Evolutionary conservation across 1,284 basidiomycete species (phyloP), one percentile per base, ranked within the genome.

Genomic region (Melampsora americana): DNA sequence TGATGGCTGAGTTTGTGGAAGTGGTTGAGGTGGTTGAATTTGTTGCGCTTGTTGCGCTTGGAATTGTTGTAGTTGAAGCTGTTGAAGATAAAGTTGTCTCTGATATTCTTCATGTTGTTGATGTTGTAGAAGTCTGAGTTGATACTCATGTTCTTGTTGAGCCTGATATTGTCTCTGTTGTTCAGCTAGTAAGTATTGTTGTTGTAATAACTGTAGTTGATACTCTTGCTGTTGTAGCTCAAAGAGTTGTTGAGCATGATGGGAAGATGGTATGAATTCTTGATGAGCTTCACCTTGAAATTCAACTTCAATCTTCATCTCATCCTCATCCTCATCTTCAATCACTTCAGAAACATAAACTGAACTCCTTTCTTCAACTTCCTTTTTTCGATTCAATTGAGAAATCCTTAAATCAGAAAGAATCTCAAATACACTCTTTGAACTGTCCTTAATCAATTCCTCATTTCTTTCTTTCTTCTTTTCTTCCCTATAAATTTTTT

Each of bases 11-110:
- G 32, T 14, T n/a, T 2, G 23, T 39, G 11, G 67, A n/a, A 5
- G 50, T 35, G 14, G 69, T 44, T 61, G 69, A n/a, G 59, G 59
- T 48, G 59, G 68, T 48, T 60, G 67, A 9, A 28, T n/a, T 44
- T 66, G 65, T 66, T 35, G 64, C 2, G 42, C 30, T 28, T 44
- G 56, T 26, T 32, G 7, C 5, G 32, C 30, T 44, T 66, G 64
- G n/a, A 35, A 30, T 44, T 66, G 30, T 18, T 32, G 30, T 35
- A 39, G 64, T 7, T 66, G 64, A 14, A 35, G 64, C 20, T 32
- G 5, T 44, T 65, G 62, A 14, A 39, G 64, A n/a, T 66, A 30
- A 14, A 35, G 64, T 44, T 32, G 5, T 44, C 42, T 28, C 20
- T 66, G 64, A 16, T 5, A 39, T 18, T 32, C 16, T 66, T 66